Base-by-base conservation (phyloP, 163 green algal species). In the Scenedesmus sp. region DNA sequence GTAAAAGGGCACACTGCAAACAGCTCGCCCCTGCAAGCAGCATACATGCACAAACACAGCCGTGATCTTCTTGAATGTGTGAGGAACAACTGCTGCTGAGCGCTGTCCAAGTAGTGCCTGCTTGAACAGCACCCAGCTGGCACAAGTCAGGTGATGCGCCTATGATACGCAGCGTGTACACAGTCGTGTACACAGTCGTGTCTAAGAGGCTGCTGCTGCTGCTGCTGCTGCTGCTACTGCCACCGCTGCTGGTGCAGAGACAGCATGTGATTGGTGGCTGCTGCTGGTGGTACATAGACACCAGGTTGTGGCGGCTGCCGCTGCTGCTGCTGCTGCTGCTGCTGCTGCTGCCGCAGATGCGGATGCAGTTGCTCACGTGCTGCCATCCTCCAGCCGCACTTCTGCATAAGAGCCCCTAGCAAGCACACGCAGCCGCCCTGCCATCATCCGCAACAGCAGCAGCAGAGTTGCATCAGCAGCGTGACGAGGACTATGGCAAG, bases 1-100 rank as follows among this genome's bases (percentile, higher is more conserved):
- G 57, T 86, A 60, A 82, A 86, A 0, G 84, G 84, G 70, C 90
- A 93, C 83, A 90, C 56, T 4, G 89, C 89, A 86, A 92, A 92
- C 67, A 92, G 89, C 67, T 92, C 89, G 6, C 89, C 89, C 2
- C 81, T 92, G 88, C 26, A 82, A 86, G 76, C 74, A 86, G 23
- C 23, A 81, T n/a, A 18, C 77, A 23, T n/a, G 16, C 66, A 76
- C 16, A 26, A 46, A 55, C 74, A 83, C 74, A 83, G 7, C 26
- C 5, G 34, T 46, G 34, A 46, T 46, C 34, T 46, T 46, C 34
- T 46, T 46, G 34, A 46, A 46, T 46, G 34, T 46, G 34, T 46
- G 34, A 46, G 34, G 34, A 46, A 46, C 34, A 46, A 46, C 34
- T 46, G 34, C 34, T 46, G 34, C 34, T 46, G 34, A 46, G 34